Evolutionary conservation across 768 basidiomycete species (phyloP).

Genomic region (Suillus weaverae): DNA sequence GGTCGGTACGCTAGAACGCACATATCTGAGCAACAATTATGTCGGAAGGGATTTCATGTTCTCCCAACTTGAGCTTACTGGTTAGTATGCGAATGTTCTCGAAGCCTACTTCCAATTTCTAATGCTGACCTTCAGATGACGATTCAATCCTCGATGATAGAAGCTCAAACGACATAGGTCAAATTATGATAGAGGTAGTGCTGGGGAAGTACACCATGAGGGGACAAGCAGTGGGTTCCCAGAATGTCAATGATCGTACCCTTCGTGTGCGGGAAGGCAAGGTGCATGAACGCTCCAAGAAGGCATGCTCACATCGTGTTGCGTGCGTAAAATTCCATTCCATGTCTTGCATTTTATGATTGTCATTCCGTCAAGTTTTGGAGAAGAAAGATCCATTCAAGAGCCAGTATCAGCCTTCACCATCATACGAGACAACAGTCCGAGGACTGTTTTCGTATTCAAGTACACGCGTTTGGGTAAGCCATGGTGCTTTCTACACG

Average conservation of each 20-base stretch:
- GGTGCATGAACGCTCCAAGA: background rate
- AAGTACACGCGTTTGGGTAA: slow-evolving; percentile 18
- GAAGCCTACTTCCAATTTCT: background rate
- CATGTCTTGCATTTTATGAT: background rate
- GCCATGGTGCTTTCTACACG: background rate
- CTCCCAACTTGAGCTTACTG: slow-evolving; percentile 18
- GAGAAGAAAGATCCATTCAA: background rate
- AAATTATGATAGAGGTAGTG: slow-evolving; percentile 8
- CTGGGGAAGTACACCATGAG: slow-evolving; percentile 1
- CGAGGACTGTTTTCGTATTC: slow-evolving; percentile 17
- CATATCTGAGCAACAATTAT: background rate
- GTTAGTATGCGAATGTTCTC: slow-evolving; percentile 1
- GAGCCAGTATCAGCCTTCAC: rapidly evolving
- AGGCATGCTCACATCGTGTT: background rate
- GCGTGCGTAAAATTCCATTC: background rate
- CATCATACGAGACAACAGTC: background rate
- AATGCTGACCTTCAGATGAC: slow-evolving; percentile 18
- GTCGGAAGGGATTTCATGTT: slow-evolving; percentile 14
- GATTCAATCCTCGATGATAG: slow-evolving; percentile 16
- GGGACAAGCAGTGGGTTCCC: rapidly evolving
- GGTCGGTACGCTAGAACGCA: background rate
- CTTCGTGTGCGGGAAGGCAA: background rate
- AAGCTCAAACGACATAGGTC: slow-evolving; percentile 12
- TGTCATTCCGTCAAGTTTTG: slow-evolving; percentile 14
- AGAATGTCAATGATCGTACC: rapidly evolving